phyloP scores from a whole-genome alignment of 345 rosid genomes.

The Acer saccharum region DNA sequence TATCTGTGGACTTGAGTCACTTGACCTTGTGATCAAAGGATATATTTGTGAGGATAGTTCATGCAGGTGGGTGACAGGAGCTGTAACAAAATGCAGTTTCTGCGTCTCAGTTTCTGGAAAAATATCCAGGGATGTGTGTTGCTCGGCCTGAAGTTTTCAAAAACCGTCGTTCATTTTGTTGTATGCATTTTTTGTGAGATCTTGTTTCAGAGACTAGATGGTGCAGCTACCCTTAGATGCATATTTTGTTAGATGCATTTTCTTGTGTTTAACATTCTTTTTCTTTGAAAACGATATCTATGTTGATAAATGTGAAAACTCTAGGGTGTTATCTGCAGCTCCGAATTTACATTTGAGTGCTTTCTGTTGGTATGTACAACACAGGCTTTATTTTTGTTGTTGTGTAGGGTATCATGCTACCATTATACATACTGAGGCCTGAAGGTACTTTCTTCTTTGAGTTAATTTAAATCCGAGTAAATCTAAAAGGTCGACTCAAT shows the following conservation, averaged over 20 bases:
- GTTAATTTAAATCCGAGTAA: not conserved
- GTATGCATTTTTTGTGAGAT: too few relatives aligned
- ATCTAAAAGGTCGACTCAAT: not conserved
- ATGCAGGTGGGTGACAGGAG: slow-evolving; percentile 56
- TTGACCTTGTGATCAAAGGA: slow-evolving; percentile 29
- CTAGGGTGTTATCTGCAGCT: not conserved
- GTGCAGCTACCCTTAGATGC: too few relatives aligned
- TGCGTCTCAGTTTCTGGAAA: slow-evolving; percentile 48
- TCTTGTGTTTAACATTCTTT: not conserved
- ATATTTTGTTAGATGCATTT: too few relatives aligned
- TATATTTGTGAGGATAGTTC: slow-evolving; percentile 50
- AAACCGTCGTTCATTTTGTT: slow-evolving; percentile 23
- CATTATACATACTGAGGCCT: not conserved
- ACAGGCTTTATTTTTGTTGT: not conserved
- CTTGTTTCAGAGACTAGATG: too few relatives aligned
- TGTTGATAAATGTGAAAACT: not conserved
- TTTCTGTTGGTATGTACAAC: not conserved
- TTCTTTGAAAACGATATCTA: not conserved
- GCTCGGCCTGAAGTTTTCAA: slow-evolving; percentile 57
- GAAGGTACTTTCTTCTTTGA: not conserved
- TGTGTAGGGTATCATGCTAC: not conserved
- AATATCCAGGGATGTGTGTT: slow-evolving; percentile 56
- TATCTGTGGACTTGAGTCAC: slow-evolving; percentile 22
- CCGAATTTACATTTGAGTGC: not conserved
- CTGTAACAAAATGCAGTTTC: slow-evolving; percentile 40